These are phyloP conservation scores for Rosa chinensis DNA, from an alignment of 306 rosid species.

Conservation along the genomic window DNA sequence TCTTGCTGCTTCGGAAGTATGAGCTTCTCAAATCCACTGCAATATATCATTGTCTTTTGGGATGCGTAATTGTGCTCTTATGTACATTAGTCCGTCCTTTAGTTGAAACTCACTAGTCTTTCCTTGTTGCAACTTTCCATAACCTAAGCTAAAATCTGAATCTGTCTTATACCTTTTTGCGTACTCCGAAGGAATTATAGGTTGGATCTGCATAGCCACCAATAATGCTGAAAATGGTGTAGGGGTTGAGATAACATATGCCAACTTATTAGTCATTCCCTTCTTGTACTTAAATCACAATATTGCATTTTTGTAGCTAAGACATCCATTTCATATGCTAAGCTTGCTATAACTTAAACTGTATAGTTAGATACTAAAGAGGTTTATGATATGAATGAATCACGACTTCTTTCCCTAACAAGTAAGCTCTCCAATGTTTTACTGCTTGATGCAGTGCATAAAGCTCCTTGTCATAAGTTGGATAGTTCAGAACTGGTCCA, in stretches of 20 bases:
- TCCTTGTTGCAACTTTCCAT: background rate
- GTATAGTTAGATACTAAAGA: background rate
- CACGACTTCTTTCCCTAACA: background rate
- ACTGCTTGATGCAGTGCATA: background rate
- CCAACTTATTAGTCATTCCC: conserved; percentile 1
- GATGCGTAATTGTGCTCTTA: background rate
- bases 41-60: background rate
- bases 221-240: background rate
- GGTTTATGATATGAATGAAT: background rate
- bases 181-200: background rate
- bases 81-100: background rate
- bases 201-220: background rate
- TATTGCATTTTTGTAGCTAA: background rate
- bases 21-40: conserved; percentile 6
- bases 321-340: conserved; percentile 16
- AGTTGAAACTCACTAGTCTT: background rate
- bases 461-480: conserved; percentile 2
- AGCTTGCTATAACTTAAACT: conserved; percentile 1
- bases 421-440: background rate
- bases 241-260: background rate
- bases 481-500: background rate
- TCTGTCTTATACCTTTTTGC: too few relatives aligned
- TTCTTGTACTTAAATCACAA: background rate
- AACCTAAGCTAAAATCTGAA: background rate
- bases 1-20: background rate